Evolutionary conservation across 495 filamentous ascomycete species (phyloP).

Genomic region (Diplogelasinospora grovesii): DNA sequence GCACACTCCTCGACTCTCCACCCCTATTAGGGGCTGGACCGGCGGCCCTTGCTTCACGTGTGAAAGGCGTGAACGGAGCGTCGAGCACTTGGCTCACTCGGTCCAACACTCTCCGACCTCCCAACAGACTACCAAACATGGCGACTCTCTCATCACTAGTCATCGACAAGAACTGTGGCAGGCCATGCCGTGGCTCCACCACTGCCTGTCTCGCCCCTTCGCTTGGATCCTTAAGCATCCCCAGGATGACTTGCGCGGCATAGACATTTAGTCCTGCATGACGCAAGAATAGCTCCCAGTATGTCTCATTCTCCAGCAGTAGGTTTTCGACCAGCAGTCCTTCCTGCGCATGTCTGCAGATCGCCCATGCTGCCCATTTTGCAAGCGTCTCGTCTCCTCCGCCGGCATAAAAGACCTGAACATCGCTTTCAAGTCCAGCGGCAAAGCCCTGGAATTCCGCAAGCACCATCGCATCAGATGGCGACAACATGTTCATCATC

Average conservation of each 20-base stretch:
- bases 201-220: constrained; percentile 9
- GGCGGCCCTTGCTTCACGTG: no score
- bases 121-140: constrained; percentile 42
- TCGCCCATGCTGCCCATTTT: constrained; percentile 49
- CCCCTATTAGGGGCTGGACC: no score
- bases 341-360: constrained; percentile 32
- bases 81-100: constrained; percentile 39
- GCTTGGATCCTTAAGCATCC: constrained; percentile 32
- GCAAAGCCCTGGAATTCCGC: constrained; percentile 50
- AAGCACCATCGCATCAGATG: constrained; percentile 47
- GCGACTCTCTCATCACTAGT: constrained; percentile 33
- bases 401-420: constrained; percentile 46
- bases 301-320: constrained; percentile 46
- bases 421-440: constrained; percentile 29
- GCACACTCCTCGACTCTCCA: no score
- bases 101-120: constrained; percentile 46
- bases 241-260: constrained; percentile 66
- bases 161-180: constrained; percentile 57
- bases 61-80: no score
- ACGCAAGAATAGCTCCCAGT: constrained; percentile 69
- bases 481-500: constrained; percentile 28
- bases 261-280: constrained; percentile 72
- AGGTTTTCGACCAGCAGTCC: constrained; percentile 19
- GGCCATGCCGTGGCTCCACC: constrained; percentile 42
- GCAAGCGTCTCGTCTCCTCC: constrained; percentile 52